Conservation (phyloP, 306 rosid genomes). For the peach (Prunus persica) region DNA sequence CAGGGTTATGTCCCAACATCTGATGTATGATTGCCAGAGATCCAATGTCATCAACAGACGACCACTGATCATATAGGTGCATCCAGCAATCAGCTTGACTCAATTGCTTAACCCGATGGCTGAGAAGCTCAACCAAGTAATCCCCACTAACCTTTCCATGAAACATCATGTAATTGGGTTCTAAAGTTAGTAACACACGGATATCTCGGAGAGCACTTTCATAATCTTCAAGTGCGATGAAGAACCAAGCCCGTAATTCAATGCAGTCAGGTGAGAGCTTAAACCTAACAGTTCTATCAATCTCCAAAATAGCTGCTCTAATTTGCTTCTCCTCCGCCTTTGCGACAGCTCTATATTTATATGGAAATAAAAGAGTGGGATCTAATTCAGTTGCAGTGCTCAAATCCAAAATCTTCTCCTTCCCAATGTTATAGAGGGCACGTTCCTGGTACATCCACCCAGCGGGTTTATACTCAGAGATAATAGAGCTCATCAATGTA, state of each 20-base stretch:
- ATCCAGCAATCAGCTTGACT: slow-evolving; percentile 82
- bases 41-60: slow-evolving; percentile 74
- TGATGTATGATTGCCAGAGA: slow-evolving; percentile 79
- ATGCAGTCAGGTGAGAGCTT: slow-evolving; percentile 65
- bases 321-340: slow-evolving; percentile 63
- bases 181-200: slow-evolving; percentile 62
- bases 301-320: slow-evolving; percentile 57
- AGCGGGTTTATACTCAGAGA: slow-evolving; percentile 55
- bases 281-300: slow-evolving; percentile 61
- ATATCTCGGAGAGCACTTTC: slow-evolving; percentile 64
- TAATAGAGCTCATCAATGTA: slow-evolving; percentile 59
- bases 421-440: slow-evolving; percentile 65
- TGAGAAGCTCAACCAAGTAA: slow-evolving; percentile 49
- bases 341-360: slow-evolving; percentile 55
- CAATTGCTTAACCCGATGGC: slow-evolving; percentile 36
- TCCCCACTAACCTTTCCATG: slow-evolving; percentile 53
- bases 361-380: slow-evolving; percentile 74
- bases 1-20: slow-evolving; percentile 68
- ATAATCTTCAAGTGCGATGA: slow-evolving; percentile 54
- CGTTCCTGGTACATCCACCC: slow-evolving; percentile 97
- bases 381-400: slow-evolving; percentile 68
- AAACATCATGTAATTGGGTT: slow-evolving; percentile 56
- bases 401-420: slow-evolving; percentile 64
- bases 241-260: slow-evolving; percentile 75
- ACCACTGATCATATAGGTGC: slow-evolving; percentile 80